Conservation (phyloP, 73 alveolate species). For the Breviolum minutum region DNA sequence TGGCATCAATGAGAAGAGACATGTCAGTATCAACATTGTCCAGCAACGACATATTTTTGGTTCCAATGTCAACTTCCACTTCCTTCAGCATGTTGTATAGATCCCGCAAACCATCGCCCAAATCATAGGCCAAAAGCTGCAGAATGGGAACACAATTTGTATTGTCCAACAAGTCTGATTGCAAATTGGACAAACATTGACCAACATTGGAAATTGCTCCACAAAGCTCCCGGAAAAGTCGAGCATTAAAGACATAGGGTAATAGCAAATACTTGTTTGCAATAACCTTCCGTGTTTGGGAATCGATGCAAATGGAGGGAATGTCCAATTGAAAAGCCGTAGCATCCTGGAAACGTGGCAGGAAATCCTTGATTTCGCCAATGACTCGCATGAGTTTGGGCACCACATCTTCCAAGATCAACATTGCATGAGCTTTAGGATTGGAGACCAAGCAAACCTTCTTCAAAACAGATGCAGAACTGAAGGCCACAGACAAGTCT, state of each 20-base stretch:
- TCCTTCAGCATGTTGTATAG: slow-evolving; percentile 70
- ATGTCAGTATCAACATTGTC: slow-evolving; percentile 67
- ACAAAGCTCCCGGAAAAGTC: slow-evolving; percentile 73
- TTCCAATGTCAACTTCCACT: slow-evolving; percentile 64
- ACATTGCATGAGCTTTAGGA: slow-evolving; percentile 69
- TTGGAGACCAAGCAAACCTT: slow-evolving; percentile 71
- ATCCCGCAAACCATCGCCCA: slow-evolving; percentile 81
- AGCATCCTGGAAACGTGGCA: slow-evolving; percentile 75
- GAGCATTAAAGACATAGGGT: slow-evolving; percentile 59
- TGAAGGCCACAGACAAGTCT: slow-evolving; percentile 60
- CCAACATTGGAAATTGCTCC: slow-evolving; percentile 75
- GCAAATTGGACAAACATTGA: slow-evolving; percentile 75
- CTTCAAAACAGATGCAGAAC: slow-evolving; percentile 73
- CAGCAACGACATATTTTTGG: slow-evolving; percentile 62
- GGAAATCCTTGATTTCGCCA: slow-evolving; percentile 81
- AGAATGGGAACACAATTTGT: slow-evolving; percentile 71
- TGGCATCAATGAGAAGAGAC: slow-evolving; percentile 62
- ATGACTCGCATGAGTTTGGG: slow-evolving; percentile 90
- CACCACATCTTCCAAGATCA: slow-evolving; percentile 83
- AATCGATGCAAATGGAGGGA: slow-evolving; percentile 61
- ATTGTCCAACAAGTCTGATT: slow-evolving; percentile 54
- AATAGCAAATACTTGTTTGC: slow-evolving; percentile 47
- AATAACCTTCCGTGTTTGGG: slow-evolving; percentile 71
- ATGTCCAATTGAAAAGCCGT: slow-evolving; percentile 63
- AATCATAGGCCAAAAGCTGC: slow-evolving; percentile 76